phyloP scores from a whole-genome alignment of 371 early-diverging fungal genomes.

The Mortierella sp. region DNA sequence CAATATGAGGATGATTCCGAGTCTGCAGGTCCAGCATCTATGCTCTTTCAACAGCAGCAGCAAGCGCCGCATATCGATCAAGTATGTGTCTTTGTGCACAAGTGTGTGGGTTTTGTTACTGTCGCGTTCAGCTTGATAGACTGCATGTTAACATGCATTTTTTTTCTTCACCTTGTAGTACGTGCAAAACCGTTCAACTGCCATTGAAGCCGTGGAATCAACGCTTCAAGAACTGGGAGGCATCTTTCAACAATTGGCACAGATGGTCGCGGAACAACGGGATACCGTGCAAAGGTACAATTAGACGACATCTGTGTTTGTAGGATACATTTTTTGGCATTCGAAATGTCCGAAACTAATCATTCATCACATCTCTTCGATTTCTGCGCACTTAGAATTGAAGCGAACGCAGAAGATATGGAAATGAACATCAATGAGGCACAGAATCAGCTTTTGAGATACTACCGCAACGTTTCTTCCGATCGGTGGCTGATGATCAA shows the following conservation, averaged over 20 bases:
- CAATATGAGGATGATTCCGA: conserved; percentile 55
- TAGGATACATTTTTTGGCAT: too few relatives aligned
- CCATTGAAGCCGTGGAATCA: conserved; percentile 96
- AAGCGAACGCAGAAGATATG: conserved; percentile 94
- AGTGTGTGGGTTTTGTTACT: background rate
- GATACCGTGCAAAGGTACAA: conserved; percentile 90
- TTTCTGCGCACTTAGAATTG: conserved; percentile 75
- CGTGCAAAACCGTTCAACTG: conserved; percentile 87
- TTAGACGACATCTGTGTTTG: too few relatives aligned
- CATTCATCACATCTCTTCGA: background rate
- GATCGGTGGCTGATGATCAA: conserved; percentile 98
- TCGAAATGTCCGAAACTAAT: too few relatives aligned
- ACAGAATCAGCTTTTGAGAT: conserved; percentile 90
- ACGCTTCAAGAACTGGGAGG: conserved; percentile 98
- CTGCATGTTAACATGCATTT: background rate
- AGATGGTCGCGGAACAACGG: conserved; percentile 95
- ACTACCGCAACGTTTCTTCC: conserved; percentile 90
- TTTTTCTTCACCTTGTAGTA: conserved; percentile 62
- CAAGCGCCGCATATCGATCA: conserved; percentile 46
- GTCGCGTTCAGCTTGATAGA: conserved; percentile 44
- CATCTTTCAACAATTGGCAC: conserved; percentile 95
- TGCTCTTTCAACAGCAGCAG: conserved; percentile 59
- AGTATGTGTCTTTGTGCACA: background rate
- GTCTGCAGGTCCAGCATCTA: conserved; percentile 66
- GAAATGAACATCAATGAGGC: conserved; percentile 94